These are phyloP conservation scores for Pseudopithomyces chartarum DNA, from an alignment of 2,329 filamentous ascomycete genomes.

Conservation along the genomic window DNA sequence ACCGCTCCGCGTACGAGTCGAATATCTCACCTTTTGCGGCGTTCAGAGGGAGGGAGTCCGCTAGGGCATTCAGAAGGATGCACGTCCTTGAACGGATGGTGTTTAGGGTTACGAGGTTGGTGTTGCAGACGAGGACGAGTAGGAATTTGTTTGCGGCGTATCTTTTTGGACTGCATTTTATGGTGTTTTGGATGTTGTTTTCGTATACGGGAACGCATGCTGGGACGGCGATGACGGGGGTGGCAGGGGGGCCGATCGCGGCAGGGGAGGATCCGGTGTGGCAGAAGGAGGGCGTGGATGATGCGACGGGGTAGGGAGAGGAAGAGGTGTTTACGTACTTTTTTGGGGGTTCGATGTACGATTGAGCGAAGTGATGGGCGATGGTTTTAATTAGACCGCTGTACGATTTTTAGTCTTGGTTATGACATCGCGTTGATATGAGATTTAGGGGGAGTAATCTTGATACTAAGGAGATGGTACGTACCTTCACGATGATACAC, in stretches of 20 bases:
- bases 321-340: too few relatives aligned
- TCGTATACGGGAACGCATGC: slow-evolving; percentile 72
- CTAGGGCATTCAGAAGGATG: slow-evolving; percentile 90
- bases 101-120: slow-evolving; percentile 87
- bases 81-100: slow-evolving; percentile 87
- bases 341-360: too few relatives aligned
- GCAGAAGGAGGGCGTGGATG: slow-evolving; percentile 44
- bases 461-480: too few relatives aligned
- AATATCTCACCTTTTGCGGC: slow-evolving; percentile 95
- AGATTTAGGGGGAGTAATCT: too few relatives aligned
- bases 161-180: slow-evolving; percentile 82
- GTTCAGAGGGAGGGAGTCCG: slow-evolving; percentile 91
- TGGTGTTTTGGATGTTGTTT: slow-evolving; percentile 87
- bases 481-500: too few relatives aligned
- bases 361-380: too few relatives aligned
- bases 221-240: slow-evolving; percentile 30
- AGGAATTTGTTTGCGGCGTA: slow-evolving; percentile 94
- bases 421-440: too few relatives aligned
- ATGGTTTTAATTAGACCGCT: too few relatives aligned
- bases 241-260: slow-evolving; percentile 35
- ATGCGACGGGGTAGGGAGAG: slow-evolving; percentile 13
- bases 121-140: slow-evolving; percentile 86
- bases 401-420: too few relatives aligned
- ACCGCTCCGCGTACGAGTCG: slow-evolving; percentile 90
- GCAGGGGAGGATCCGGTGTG: slow-evolving; percentile 34